Percentiles rank a stretch among this genome's conserved stretches.
These are phyloP conservation scores for Rhododendron vialii DNA, from an alignment of 148 eudicot species.

Conservation along the genomic window DNA sequence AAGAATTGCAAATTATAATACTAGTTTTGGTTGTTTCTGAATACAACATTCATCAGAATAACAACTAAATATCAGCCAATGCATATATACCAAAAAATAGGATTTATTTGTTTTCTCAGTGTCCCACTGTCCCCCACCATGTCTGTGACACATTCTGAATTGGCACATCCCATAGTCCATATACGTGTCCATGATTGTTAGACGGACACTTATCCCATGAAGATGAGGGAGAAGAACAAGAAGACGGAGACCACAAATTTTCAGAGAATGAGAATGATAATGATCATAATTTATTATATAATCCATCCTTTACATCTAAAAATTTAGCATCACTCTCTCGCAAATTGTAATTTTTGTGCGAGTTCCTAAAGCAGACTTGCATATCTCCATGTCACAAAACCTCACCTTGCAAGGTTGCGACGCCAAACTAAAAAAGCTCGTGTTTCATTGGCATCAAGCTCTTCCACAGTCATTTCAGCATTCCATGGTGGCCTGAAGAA, in stretches of 20 bases:
- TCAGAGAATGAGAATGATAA: not conserved
- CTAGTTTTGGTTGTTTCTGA: not conserved
- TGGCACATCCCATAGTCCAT: not conserved
- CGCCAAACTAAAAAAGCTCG: conserved; percentile 86
- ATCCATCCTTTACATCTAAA: not conserved
- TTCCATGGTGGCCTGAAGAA: conserved; percentile 84
- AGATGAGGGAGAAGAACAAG: not conserved
- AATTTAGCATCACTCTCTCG: not conserved
- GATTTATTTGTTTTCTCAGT: not conserved
- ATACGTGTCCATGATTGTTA: not conserved
- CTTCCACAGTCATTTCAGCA: conserved; percentile 72
- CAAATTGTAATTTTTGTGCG: not conserved
- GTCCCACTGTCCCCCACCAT: not conserved
- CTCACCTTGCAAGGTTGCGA: conserved; percentile 85
- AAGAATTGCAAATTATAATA: not conserved
- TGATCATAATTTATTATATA: not conserved
- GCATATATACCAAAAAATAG: no score
- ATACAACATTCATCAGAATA: not conserved
- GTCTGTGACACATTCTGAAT: not conserved
- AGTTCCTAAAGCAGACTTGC: not conserved
- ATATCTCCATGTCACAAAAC: conserved; percentile 2
- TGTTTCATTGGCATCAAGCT: conserved; percentile 82
- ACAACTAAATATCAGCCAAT: not conserved
- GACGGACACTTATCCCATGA: not conserved
- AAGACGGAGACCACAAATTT: not conserved